These are phyloP conservation scores for Xylariomycetidae sp. DNA, from an alignment of 2,329 filamentous ascomycete genomes.

Conservation along the genomic window DNA sequence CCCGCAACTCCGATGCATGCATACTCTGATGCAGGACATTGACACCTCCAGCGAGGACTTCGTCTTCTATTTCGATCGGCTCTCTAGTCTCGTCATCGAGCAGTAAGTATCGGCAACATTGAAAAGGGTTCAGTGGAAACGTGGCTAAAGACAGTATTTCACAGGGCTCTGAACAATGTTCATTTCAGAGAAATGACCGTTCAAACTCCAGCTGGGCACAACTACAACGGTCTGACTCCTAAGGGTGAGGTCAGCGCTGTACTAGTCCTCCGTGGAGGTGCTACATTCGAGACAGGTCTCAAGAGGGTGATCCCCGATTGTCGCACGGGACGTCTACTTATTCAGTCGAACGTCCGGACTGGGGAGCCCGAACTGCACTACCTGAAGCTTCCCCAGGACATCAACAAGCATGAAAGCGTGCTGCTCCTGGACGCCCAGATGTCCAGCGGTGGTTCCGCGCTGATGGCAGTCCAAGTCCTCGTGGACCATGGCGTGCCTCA, in stretches of 20 bases:
- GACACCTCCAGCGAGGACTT: slow-evolving; percentile 81
- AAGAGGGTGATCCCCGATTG: slow-evolving; percentile 90
- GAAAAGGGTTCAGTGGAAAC: too few relatives aligned
- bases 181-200: slow-evolving; percentile 60
- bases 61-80: slow-evolving; percentile 92
- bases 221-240: slow-evolving; percentile 65
- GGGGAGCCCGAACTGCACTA: slow-evolving; percentile 93
- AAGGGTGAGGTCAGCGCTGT: slow-evolving; percentile 78
- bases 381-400: slow-evolving; percentile 68
- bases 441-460: slow-evolving; percentile 74
- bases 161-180: slow-evolving; percentile 69
- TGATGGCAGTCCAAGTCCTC: slow-evolving; percentile 96
- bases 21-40: slow-evolving; percentile 80
- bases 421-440: slow-evolving; percentile 90
- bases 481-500: slow-evolving; percentile 87
- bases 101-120: slow-evolving; percentile 38
- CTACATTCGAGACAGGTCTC: slow-evolving; percentile 80
- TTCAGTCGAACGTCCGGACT: slow-evolving; percentile 79
- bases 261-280: slow-evolving; percentile 81
- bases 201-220: slow-evolving; percentile 62
- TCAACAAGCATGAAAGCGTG: slow-evolving; percentile 71
- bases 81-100: slow-evolving; percentile 81
- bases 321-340: slow-evolving; percentile 79
- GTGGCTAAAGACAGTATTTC: too few relatives aligned
- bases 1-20: slow-evolving; percentile 78